Conservation (phyloP, 2,329 filamentous ascomycete species). For the Fusarium sambucinum region DNA sequence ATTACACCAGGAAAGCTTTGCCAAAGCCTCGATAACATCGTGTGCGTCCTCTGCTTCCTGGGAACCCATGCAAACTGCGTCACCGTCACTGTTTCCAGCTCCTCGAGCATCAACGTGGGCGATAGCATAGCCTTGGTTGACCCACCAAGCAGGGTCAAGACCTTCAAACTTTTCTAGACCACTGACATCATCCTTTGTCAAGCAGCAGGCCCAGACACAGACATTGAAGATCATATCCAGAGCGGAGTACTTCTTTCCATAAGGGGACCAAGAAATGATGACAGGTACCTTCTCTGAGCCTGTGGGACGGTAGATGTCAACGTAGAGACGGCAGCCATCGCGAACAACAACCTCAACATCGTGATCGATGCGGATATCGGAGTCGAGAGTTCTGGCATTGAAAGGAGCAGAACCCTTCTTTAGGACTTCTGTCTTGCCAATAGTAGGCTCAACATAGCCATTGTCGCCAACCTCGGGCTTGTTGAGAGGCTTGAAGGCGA, state of each 20-base stretch:
- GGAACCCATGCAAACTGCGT: slow-evolving; percentile 30
- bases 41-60: slow-evolving; percentile 43
- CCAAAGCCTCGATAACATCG: slow-evolving; percentile 44
- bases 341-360: slow-evolving; percentile 41
- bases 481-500: slow-evolving; percentile 42
- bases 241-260: slow-evolving; percentile 41
- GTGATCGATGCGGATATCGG: slow-evolving; percentile 41
- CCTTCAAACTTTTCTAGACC: slow-evolving; percentile 34
- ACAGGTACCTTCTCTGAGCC: slow-evolving; percentile 26
- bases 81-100: slow-evolving; percentile 4
- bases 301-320: slow-evolving; percentile 18
- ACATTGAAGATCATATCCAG: slow-evolving; percentile 41
- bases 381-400: slow-evolving; percentile 37
- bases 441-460: slow-evolving; percentile 33
- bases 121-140: slow-evolving; percentile 28
- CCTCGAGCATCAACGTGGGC: slow-evolving; percentile 24
- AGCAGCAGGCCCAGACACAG: slow-evolving; percentile 33
- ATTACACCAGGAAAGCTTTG: slow-evolving; percentile 50
- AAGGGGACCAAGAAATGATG: slow-evolving; percentile 39
- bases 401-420: slow-evolving; percentile 39
- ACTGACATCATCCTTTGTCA: slow-evolving; percentile 28
- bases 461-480: slow-evolving; percentile 39
- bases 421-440: slow-evolving; percentile 39
- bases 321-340: slow-evolving; percentile 40
- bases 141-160: slow-evolving; percentile 31